Base-by-base conservation (phyloP, 169 alveolate species). In the Babesia sp. region DNA sequence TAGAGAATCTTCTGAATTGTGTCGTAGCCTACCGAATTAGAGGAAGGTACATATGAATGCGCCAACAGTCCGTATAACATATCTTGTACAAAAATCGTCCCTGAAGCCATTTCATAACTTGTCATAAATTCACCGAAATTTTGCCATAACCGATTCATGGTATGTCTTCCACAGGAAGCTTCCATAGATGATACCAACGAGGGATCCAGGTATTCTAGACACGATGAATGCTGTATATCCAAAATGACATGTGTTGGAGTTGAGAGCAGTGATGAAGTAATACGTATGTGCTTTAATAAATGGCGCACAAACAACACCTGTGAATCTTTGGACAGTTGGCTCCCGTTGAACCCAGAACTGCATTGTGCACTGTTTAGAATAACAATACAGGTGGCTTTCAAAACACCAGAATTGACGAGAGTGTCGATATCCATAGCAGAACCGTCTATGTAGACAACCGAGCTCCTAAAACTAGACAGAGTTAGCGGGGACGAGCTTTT, bases 151-250 rank as follows among this genome's bases (percentile, higher is more conserved):
- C 84, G 83, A 54, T 89, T 84, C 89, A 81, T 82, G 34, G 84
- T 89, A 24, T 85, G 84, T 61, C 82, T 71, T 56, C 76, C 80
- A 41, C 84, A 79, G 48, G 85, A 70, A 34, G 84, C 86, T 42
- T 84, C 91, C 67, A 85, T 79, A 0, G 90, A 79, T 12, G 86
- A 72, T 37, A 81, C 80, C 71, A 89, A 64, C 46, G 91, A 82
- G 45, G 91, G 91, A 67, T 89, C 93, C 50, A 89, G 64, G 66
- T 85, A 89, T 64, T 89, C 93, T 51, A 89, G 71, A 63, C 93
- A 82, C 44, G 88, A 85, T 2, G 93, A 84, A 67, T 89, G 85
- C 44, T 85, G 79, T 44, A 89, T 85, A 34, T 79, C 87, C 76
- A 85, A 36, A 44, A 61, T 79, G 68, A 84, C 31, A 68, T 78